Evolutionary conservation across 2,329 filamentous ascomycete species (phyloP).

Genomic region (Didymosphaeria variabile): DNA sequence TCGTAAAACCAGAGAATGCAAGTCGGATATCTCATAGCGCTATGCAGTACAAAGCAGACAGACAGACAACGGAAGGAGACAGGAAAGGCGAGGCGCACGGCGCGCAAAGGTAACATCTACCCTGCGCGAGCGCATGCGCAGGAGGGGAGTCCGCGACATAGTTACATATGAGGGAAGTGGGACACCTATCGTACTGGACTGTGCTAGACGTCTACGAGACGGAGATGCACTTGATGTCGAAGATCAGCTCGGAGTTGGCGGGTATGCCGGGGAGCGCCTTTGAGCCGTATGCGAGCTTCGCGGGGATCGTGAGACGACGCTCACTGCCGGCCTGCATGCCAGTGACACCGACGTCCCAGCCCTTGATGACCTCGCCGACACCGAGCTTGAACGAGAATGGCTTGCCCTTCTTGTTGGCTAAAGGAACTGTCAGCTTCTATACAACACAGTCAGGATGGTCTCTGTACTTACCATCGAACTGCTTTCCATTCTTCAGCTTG

Average conservation of each 20-base stretch:
- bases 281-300: conserved; percentile 88
- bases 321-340: conserved; percentile 96
- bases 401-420: conserved; percentile 98
- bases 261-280: conserved; percentile 86
- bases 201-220: conserved; percentile 50
- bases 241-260: conserved; percentile 87
- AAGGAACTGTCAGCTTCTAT: conserved; percentile 28
- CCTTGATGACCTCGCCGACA: conserved; percentile 95
- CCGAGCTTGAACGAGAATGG: conserved; percentile 97
- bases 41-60: conserved; percentile 40
- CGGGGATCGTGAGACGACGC: conserved; percentile 88
- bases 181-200: conserved; percentile 26
- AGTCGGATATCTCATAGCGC: conserved; percentile 54
- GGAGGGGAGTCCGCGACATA: conserved; percentile 40
- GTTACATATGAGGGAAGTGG: conserved; percentile 32
- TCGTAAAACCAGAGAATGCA: conserved; percentile 47
- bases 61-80: conserved; percentile 22
- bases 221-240: conserved; percentile 72
- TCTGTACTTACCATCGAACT: conserved; percentile 81
- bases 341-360: conserved; percentile 93
- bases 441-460: background rate
- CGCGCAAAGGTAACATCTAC: conserved; percentile 23
- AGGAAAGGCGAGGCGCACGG: conserved; percentile 29
- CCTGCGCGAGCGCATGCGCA: conserved; percentile 36
- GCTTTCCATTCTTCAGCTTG: conserved; percentile 90